Evolutionary conservation across 2,329 filamentous ascomycete genomes (phyloP), one percentile per base, ranked within the genome.

Genomic region (Corinectria fuckeliana): DNA sequence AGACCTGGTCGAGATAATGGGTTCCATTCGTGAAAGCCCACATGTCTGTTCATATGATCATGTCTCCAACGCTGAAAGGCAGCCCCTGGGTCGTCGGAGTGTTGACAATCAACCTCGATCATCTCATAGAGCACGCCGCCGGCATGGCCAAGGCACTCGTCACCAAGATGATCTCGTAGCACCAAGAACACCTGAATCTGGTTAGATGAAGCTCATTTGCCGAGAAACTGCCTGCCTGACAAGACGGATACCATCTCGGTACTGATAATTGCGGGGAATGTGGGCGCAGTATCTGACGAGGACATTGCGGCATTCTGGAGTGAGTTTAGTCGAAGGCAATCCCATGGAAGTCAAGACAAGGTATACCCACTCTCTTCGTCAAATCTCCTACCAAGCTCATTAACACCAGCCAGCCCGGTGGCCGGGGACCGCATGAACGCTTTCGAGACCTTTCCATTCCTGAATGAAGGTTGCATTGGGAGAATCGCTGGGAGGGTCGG

Each of bases 41-140:
- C 79, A 69, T 80, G 75, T 74, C 79, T 75, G 20, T 73, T 76
- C 66, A 80, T 71, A 58, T 81, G 79, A 42, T 80, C 74, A 55
- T 78, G 66, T 60, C 78, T 77, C 79, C 79, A 81, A 18, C 79
- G 74, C 62, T 81, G 79, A 58, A 80, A 81, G 20, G 78, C 77
- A 14, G 78, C 78, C 14, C 78, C 78, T 32, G 78, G 75, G 50
- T 81, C 80, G 42, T 80, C 78, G 2, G 77, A 79, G 61, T 78
- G 69, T 34, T 76, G 71, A 51, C 77, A 79, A 62, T 81, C 78
- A 30, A 81, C 71, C 62, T 81, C 79, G 32, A 81, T 81, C 56
- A 81, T 65, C 63, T 81, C 80, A 58, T 81, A 80, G 7, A 81
- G 71, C 4, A 81, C 79, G 5, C 79, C 80, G 28, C 76, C 75